These are phyloP conservation scores for Avicennia marina DNA, from an alignment of 257 asterid genomes.

Conservation along the genomic window DNA sequence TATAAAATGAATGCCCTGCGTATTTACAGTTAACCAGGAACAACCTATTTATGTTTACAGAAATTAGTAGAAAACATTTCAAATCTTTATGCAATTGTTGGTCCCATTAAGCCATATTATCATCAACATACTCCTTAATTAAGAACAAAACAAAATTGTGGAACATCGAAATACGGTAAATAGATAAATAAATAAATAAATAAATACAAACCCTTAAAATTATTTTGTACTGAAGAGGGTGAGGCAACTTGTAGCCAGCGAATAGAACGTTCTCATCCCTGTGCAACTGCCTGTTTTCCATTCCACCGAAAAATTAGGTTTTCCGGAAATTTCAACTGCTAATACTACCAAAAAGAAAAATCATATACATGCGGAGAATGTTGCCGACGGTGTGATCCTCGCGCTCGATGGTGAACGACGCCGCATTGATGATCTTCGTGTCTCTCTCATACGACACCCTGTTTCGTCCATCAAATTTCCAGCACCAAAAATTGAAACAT, in stretches of 20 bases:
- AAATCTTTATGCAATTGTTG: too few relatives aligned
- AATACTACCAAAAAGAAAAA: background rate
- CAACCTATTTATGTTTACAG: too few relatives aligned
- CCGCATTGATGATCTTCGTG: constrained; percentile 90
- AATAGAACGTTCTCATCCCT: constrained; percentile 79
- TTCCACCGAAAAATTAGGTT: too few relatives aligned
- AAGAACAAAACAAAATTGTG: too few relatives aligned
- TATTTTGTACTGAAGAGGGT: constrained; percentile 97
- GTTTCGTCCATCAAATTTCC: background rate
- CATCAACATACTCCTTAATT: too few relatives aligned
- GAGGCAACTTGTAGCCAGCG: constrained; percentile 96
- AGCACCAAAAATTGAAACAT: background rate
- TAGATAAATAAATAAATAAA: background rate
- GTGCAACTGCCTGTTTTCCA: constrained; percentile 68
- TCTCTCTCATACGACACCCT: constrained; percentile 98
- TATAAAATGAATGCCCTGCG: too few relatives aligned
- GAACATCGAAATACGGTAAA: too few relatives aligned
- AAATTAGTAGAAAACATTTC: too few relatives aligned
- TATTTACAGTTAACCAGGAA: too few relatives aligned
- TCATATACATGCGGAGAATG: constrained; percentile 72
- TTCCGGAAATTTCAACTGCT: too few relatives aligned
- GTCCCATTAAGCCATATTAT: too few relatives aligned
- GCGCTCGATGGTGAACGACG: constrained; percentile 85
- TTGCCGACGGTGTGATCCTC: constrained; percentile 95
- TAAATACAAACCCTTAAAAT: constrained; percentile 63